phyloP scores from a whole-genome alignment of 495 filamentous ascomycete species.

The Mytilinidion resinicola region DNA sequence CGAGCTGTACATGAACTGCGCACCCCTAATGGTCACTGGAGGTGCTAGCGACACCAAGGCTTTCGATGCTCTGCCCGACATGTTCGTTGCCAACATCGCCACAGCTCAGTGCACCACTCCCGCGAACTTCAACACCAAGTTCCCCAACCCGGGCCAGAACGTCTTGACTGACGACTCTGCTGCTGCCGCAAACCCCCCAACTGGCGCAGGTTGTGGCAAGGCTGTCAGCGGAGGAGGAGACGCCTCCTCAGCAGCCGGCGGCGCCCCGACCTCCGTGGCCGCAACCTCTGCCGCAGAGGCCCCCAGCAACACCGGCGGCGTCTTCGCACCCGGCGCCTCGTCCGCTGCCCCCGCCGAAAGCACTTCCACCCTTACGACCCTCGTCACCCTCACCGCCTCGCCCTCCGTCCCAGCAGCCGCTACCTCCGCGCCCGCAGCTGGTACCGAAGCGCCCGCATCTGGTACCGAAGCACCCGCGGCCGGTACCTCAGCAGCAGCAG shows the following conservation, averaged over 20 bases:
- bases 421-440: background rate
- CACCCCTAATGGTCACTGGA: conserved; percentile 47
- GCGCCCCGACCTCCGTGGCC: background rate
- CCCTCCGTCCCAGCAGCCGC: background rate
- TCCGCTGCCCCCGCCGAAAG: background rate
- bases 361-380: conserved; percentile 1
- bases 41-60: conserved; percentile 31
- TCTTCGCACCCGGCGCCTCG: conserved; percentile 23
- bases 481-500: background rate
- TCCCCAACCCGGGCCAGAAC: conserved; percentile 23
- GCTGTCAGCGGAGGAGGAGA: background rate
- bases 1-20: conserved; percentile 60
- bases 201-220: conserved; percentile 13
- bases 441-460: background rate
- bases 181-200: conserved; percentile 2
- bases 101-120: conserved; percentile 18
- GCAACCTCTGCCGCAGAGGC: background rate
- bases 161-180: conserved; percentile 2
- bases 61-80: conserved; percentile 42
- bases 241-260: background rate
- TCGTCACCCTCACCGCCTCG: background rate
- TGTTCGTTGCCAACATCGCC: conserved; percentile 55
- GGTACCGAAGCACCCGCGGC: background rate
- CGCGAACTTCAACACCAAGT: conserved; percentile 9
- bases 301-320: conserved; percentile 18